These are phyloP conservation scores for Lobosporangium transversale DNA, from an alignment of 192 early-diverging fungal genomes.

Conservation along the genomic window DNA sequence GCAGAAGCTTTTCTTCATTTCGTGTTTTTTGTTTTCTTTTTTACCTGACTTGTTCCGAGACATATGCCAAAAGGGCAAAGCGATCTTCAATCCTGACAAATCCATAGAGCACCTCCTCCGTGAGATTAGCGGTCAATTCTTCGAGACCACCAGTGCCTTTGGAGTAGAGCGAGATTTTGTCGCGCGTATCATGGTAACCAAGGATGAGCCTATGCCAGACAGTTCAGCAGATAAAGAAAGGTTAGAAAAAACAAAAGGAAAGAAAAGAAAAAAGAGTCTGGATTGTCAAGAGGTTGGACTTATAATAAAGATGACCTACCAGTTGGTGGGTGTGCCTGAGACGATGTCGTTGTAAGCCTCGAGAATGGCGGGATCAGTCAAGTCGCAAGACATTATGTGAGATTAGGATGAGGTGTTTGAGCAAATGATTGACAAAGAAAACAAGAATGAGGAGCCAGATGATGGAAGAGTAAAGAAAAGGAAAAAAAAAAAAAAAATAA, in stretches of 20 bases:
- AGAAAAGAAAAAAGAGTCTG: neutral
- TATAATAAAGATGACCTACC: conserved; percentile 48
- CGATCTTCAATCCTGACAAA: conserved; percentile 68
- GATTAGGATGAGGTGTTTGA: neutral
- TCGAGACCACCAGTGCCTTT: conserved; percentile 63
- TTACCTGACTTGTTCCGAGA: conserved; percentile 71
- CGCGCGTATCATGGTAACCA: conserved; percentile 70
- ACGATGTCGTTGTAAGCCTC: conserved; percentile 68
- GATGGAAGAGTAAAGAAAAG: neutral
- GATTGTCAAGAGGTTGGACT: neutral
- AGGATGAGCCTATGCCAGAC: conserved; percentile 75
- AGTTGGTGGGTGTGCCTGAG: conserved; percentile 63
- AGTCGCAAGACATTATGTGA: conserved; percentile 68
- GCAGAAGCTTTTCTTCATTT: neutral
- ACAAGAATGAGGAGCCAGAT: neutral
- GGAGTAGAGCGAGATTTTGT: conserved; percentile 69
- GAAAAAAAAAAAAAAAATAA: neutral
- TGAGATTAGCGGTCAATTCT: conserved; percentile 63
- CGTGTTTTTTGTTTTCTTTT: neutral
- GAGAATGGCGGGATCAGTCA: conserved; percentile 67
- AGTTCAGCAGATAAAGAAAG: neutral
- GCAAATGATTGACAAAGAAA: neutral
- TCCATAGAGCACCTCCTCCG: conserved; percentile 68
- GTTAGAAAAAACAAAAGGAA: neutral
- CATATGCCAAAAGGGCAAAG: conserved; percentile 65